Evolutionary conservation across 805 yeast species (phyloP), one percentile per base, ranked within the genome.

Genomic region (Saccharomyces paradoxus): DNA sequence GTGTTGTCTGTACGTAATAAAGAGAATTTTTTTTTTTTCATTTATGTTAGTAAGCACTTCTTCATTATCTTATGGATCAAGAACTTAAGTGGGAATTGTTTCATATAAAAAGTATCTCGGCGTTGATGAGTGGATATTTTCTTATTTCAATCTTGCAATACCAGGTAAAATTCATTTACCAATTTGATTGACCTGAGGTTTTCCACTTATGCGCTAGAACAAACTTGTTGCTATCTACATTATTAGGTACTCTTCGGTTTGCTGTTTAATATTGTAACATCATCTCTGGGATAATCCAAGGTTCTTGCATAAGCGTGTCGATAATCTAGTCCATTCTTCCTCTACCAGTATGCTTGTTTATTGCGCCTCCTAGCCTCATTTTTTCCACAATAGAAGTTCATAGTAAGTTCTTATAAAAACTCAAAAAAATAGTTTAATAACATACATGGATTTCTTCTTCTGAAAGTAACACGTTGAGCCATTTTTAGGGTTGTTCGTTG

Each of bases 381-480:
- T 17, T 17, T 48, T 14, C 27, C 24, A 26, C 24, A 27, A 48
- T 48, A 3, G 17, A 26, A n/a, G 13, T 37, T 17, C 24, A 37
- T 21, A 17, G 17, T 37, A 17, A 37, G 24, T 37, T 37, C 24
- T 17, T 17, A 17, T 37, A 8, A 37, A 37, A 37, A 37, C 7
- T 17, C 17, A 7, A 17, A 37, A 37, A 37, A 7, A 7, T 37
- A 14, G 17, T 37, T 37, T 24, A 37, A 17, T 37, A 61, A 88
- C 94, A 81, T 88, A 90, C 94, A 91, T 81, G 97, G 96, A 80
- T 90, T 91, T 86, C 96, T 89, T 85, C 96, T 89, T 87, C 97
- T 89, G 88, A 84, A 91, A 70, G 97, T 90, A 80, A 91, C 95
- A 86, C 99, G 92, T 82, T 90, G 96, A 78, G 97, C 99, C 99